Evolutionary conservation across 179 eudicot species (phyloP).

Genomic region (Drosera spatulata): DNA sequence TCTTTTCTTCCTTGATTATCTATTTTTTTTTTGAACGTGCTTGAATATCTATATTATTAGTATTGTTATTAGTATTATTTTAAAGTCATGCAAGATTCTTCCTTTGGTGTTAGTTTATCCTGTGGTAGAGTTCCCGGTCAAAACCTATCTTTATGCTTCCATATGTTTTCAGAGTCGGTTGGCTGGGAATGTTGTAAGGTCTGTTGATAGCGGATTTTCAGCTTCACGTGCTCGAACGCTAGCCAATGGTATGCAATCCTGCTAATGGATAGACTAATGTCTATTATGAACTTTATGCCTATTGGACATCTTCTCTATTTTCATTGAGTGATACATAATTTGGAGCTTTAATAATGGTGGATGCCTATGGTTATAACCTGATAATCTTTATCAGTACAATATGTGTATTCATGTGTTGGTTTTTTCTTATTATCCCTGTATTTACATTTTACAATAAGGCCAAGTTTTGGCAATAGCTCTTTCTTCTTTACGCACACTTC

Average conservation of each 20-base stretch:
- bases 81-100: not conserved
- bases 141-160: not conserved
- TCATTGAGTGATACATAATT: too few relatives aligned
- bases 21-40: too few relatives aligned
- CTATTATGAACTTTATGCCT: not conserved
- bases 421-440: too few relatives aligned
- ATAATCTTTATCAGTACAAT: too few relatives aligned
- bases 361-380: too few relatives aligned
- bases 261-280: slow-evolving; percentile 1
- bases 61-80: not conserved
- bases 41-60: too few relatives aligned
- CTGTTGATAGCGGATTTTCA: slow-evolving; percentile 36
- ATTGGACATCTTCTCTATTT: not conserved
- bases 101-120: not conserved
- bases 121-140: not conserved
- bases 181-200: slow-evolving; percentile 38
- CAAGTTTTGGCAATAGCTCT: too few relatives aligned
- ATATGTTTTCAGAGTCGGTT: slow-evolving; percentile 32
- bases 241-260: slow-evolving; percentile 29
- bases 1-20: too few relatives aligned
- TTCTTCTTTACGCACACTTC: too few relatives aligned
- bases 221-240: slow-evolving; percentile 61
- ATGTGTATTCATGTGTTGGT: too few relatives aligned
- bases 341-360: too few relatives aligned
- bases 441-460: too few relatives aligned